A percentile compares a stretch with the other conserved stretches of the same genome.
These are phyloP conservation scores for Emmonsiellopsis sp. DNA, from an alignment of 2,329 filamentous ascomycete species.

Conservation along the genomic window DNA sequence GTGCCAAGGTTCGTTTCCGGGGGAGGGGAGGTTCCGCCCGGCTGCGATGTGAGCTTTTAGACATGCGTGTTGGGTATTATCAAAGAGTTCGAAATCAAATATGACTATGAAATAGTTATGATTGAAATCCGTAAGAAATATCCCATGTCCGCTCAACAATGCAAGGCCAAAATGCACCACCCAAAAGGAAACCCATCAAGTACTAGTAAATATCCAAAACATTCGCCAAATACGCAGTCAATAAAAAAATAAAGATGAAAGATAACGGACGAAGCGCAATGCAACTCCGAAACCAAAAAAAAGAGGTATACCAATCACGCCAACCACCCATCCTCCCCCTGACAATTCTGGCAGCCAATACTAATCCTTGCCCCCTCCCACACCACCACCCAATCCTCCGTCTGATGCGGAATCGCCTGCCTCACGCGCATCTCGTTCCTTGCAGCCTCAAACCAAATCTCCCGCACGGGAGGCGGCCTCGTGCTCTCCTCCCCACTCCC, in stretches of 20 bases:
- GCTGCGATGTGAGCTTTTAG: neutral
- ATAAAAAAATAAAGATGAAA: neutral
- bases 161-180: no score
- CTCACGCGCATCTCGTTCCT: constrained; percentile 21
- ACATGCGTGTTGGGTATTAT: no score
- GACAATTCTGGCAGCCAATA: constrained; percentile 27
- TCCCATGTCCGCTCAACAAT: no score
- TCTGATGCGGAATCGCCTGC: constrained; percentile 22
- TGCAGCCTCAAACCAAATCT: constrained; percentile 33
- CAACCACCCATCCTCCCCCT: constrained; percentile 7
- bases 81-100: no score
- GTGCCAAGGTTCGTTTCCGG: neutral
- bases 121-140: no score
- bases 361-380: constrained; percentile 27
- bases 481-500: constrained; percentile 19
- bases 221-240: no score
- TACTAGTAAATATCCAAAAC: no score
- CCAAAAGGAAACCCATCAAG: no score
- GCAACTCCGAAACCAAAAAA: neutral
- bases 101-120: no score
- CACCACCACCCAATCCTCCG: constrained; percentile 22
- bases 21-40: neutral
- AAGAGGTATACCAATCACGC: constrained; percentile 1
- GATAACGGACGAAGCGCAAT: neutral
- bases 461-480: constrained; percentile 18